Conservation (phyloP, 2,329 filamentous ascomycete species). For the Pseudogymnoascus sp. region DNA sequence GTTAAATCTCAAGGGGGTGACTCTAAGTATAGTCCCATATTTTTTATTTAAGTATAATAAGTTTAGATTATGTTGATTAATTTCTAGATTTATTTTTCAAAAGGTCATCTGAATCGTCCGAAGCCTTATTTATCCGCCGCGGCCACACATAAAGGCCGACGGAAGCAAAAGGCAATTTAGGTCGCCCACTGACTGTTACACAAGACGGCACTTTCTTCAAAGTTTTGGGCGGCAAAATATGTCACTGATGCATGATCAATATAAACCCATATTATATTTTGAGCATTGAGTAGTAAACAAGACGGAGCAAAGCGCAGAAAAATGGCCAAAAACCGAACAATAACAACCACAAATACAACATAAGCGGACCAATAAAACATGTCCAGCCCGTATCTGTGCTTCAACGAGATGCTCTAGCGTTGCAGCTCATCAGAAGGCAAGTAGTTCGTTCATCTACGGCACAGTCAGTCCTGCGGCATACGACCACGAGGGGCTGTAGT, state of each 20-base stretch:
- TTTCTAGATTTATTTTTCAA: not conserved
- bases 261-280: not conserved
- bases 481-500: conserved; percentile 4
- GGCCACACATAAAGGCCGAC: no score
- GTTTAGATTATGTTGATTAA: not conserved
- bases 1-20: not conserved
- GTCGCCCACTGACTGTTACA: not conserved
- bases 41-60: not conserved
- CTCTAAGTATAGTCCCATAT: no score
- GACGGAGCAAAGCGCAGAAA: not conserved
- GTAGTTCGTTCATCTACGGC: conserved; percentile 31
- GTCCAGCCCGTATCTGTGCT: conserved; percentile 64
- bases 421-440: conserved; percentile 57
- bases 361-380: conserved; percentile 22
- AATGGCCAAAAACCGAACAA: not conserved
- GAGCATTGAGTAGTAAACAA: not conserved
- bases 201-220: not conserved
- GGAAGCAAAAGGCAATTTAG: not conserved
- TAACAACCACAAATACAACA: not conserved
- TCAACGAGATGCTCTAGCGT: conserved; percentile 48
- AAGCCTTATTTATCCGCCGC: no score
- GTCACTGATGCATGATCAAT: not conserved
- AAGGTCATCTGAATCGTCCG: not conserved
- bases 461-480: conserved; percentile 20
- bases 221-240: not conserved